phyloP scores from a whole-genome alignment of 176 grass and related monocot genomes.

The Luzula sylvatica region DNA sequence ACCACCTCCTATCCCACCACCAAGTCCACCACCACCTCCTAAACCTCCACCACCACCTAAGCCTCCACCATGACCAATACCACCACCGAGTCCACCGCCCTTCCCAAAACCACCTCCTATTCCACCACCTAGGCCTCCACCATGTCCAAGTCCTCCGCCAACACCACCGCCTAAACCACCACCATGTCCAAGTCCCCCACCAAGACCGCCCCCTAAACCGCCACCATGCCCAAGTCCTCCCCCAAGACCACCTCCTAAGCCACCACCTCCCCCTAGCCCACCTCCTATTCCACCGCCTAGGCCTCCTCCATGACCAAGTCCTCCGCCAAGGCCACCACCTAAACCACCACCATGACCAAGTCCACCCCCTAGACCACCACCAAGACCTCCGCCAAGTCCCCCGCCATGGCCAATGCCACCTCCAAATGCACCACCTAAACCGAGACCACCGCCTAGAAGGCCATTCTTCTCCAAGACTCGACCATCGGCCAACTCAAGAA shows the following conservation, averaged over 20 bases:
- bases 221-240: conserved; percentile 3
- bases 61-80: conserved; percentile 8
- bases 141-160: not conserved
- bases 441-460: conserved; percentile 4
- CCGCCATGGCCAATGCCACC: conserved; percentile 10
- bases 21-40: conserved; percentile 17
- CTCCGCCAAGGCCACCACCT: conserved; percentile 22
- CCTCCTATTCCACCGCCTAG: not conserved
- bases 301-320: conserved; percentile 8
- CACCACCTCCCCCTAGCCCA: not conserved
- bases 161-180: conserved; percentile 3
- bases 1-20: conserved; percentile 7
- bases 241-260: not conserved
- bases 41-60: conserved; percentile 20
- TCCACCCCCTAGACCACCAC: conserved; percentile 7
- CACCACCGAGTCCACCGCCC: conserved; percentile 20
- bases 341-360: conserved; percentile 6
- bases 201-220: not conserved
- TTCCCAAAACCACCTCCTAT: not conserved
- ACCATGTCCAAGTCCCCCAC: not conserved
- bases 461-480: conserved; percentile 51
- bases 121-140: not conserved
- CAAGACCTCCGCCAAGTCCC: not conserved
- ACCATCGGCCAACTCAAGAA: conserved; percentile 31
- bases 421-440: conserved; percentile 15